Percentiles rank a stretch among this genome's conserved stretches.
Conservation (phyloP, 1,284 basidiomycete species). For the Tetrapyrgos nigripes region DNA sequence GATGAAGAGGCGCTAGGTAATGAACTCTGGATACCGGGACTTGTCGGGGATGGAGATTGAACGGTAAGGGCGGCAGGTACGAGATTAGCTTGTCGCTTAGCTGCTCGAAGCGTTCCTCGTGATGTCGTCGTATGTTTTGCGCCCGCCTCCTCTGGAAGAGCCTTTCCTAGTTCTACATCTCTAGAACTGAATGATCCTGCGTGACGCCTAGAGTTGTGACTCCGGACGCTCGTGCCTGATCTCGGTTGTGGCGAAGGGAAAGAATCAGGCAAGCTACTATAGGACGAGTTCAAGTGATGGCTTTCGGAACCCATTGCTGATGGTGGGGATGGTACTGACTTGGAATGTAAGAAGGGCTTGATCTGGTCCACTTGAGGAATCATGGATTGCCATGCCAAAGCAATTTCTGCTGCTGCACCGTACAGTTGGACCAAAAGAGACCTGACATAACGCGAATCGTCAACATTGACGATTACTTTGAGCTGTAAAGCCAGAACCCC, state of each 20-base stretch:
- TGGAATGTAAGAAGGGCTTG: slow-evolving; percentile 63
- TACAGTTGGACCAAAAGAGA: slow-evolving; percentile 91
- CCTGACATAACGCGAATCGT: slow-evolving; percentile 89
- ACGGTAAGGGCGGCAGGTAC: slow-evolving; percentile 23
- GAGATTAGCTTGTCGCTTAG: slow-evolving; percentile 45
- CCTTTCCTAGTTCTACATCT: slow-evolving; percentile 89
- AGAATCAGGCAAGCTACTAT: slow-evolving; percentile 12
- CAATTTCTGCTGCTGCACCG: slow-evolving; percentile 90
- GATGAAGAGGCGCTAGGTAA: slow-evolving; percentile 12
- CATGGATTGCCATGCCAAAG: slow-evolving; percentile 86
- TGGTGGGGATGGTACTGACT: slow-evolving; percentile 35
- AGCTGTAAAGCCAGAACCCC: slow-evolving; percentile 86
- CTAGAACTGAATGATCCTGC: slow-evolving; percentile 93
- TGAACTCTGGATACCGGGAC: slow-evolving; percentile 7
- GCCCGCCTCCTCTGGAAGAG: slow-evolving; percentile 71
- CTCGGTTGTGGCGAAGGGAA: slow-evolving; percentile 26
- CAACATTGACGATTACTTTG: slow-evolving; percentile 74
- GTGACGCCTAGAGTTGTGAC: slow-evolving; percentile 77
- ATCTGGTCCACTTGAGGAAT: slow-evolving; percentile 77
- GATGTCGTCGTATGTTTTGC: slow-evolving; percentile 32
- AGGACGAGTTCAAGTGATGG: slow-evolving; percentile 24
- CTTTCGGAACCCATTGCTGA: slow-evolving; percentile 14
- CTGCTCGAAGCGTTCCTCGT: slow-evolving; percentile 52
- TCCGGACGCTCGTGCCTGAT: slow-evolving; percentile 35
- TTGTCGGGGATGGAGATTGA: slow-evolving; percentile 24